Evolutionary conservation across 1,284 basidiomycete species (phyloP).

Genomic region (Ustanciosporium gigantosporum): DNA sequence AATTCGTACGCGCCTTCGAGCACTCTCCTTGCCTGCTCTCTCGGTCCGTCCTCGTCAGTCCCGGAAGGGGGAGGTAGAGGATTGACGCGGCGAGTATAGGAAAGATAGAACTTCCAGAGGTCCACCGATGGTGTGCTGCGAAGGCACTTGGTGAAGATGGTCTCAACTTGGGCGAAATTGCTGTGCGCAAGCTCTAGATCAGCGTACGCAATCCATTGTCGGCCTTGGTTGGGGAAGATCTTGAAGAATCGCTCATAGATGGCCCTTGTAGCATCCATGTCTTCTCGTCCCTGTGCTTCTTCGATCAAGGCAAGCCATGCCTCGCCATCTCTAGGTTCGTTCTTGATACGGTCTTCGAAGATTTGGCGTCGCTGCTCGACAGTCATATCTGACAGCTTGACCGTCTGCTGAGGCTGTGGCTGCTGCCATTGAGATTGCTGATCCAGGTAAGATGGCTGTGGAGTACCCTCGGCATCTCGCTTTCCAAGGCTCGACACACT

Average conservation of each 20-base stretch:
- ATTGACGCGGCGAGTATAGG: constrained; percentile 58
- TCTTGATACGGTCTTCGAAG: constrained; percentile 59
- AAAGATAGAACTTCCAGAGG: constrained; percentile 73
- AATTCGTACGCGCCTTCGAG: constrained; percentile 92
- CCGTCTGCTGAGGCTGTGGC: background rate
- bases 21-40: constrained; percentile 69
- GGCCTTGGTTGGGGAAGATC: constrained; percentile 71
- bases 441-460: too few species aligned
- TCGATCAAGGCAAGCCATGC: constrained; percentile 73
- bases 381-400: constrained; percentile 17
- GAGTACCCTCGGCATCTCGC: too few species aligned
- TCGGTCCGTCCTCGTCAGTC: constrained; percentile 64
- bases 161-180: constrained; percentile 65
- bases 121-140: constrained; percentile 80
- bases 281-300: constrained; percentile 70
- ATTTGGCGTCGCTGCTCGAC: constrained; percentile 27
- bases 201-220: constrained; percentile 68
- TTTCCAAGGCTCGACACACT: too few species aligned
- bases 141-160: constrained; percentile 77
- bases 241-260: constrained; percentile 75
- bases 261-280: constrained; percentile 71
- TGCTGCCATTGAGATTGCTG: background rate
- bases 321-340: constrained; percentile 70
- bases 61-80: constrained; percentile 49
- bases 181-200: constrained; percentile 75